Base-by-base conservation (phyloP, 768 basidiomycete genomes). In the Suillus cothurnatus region DNA sequence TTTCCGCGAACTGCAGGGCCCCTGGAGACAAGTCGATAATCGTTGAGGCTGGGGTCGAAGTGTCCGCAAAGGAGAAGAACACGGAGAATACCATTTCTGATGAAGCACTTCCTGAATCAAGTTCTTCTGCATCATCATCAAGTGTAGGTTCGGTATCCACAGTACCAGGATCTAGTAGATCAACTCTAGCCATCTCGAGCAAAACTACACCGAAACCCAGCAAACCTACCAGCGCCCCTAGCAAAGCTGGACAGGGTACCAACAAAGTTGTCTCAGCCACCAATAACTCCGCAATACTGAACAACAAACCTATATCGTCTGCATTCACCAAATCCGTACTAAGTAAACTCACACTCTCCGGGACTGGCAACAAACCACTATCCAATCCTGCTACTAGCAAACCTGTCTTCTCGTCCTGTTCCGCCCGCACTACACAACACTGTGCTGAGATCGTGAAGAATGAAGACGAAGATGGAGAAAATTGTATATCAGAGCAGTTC, bases 21-120 rank as follows among this genome's bases (percentile, higher is more conserved):
- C 6, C 32, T 7, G 32, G 32, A 34, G 32, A 6, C 32, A 34
- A 34, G 32, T 34, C 32, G 6, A 34, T n/a, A n/a, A n/a, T n/a
- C 39, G 90, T 92, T 11, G 84, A 86, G 26, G 88, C 90, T 32
- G 72, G 81, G 3, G 72, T 85, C 7, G 81, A 91, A n/a, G 78
- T 91, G 1, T 79, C 83, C 39, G 85, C 91, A 43, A 91, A 92
- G 70, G 82, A 82, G 63, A 89, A 91, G 73, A 86, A 85, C 4
- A 78, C 77, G 2, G 79, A 81, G 4, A 78, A 78, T n/a, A 81
- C 81, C 7, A 76, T 36, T n/a, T 14, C 66, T 11, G 64, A 61
- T 31, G 9, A 9, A 21, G 61, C 36, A 11, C 34, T 60, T 31
- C 31, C 36, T 17, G 23, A 58, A 26, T 66, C 75, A 17, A 31